phyloP scores from a whole-genome alignment of 2,329 filamentous ascomycete species.

The Lachnum nothofagi region DNA sequence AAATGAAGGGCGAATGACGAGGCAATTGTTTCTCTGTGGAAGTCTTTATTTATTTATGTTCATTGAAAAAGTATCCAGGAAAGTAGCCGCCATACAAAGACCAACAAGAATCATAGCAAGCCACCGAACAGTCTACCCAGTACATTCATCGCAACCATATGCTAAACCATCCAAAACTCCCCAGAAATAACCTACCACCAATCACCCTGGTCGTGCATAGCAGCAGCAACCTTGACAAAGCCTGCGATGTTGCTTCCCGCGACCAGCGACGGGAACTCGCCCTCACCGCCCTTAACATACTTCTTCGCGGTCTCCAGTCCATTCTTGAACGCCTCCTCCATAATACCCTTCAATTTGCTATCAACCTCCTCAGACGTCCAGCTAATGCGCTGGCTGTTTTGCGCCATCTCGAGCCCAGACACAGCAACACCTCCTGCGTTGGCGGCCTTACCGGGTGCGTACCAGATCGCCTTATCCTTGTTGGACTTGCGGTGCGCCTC shows the following conservation, averaged over 20 bases:
- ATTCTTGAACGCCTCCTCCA: slow-evolving; percentile 89
- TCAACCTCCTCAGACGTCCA: slow-evolving; percentile 93
- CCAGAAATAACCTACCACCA: slow-evolving; percentile 55
- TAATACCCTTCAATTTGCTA: slow-evolving; percentile 83
- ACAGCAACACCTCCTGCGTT: slow-evolving; percentile 97
- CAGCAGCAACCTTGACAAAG: slow-evolving; percentile 90
- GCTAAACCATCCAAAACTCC: not conserved
- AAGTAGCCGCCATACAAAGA: too few species aligned
- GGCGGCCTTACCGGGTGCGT: slow-evolving; percentile 92
- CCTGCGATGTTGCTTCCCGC: slow-evolving; percentile 96
- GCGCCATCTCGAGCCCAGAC: slow-evolving; percentile 96
- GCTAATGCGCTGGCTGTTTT: slow-evolving; percentile 82
- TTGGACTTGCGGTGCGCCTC: slow-evolving; percentile 71
- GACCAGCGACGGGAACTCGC: slow-evolving; percentile 82
- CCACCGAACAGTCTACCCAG: not conserved
- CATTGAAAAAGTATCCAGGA: too few species aligned
- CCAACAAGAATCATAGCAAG: too few species aligned
- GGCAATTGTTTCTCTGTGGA: too few species aligned
- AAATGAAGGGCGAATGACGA: too few species aligned
- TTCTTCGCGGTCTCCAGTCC: slow-evolving; percentile 84
- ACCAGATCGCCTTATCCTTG: slow-evolving; percentile 74
- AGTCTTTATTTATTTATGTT: too few species aligned
- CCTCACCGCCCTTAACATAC: slow-evolving; percentile 74
- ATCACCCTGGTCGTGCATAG: slow-evolving; percentile 95
- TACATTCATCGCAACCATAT: too few species aligned